Evolutionary conservation across 768 basidiomycete species (phyloP), one percentile per base, ranked within the genome.

Genomic region (Termitomyces sp.): DNA sequence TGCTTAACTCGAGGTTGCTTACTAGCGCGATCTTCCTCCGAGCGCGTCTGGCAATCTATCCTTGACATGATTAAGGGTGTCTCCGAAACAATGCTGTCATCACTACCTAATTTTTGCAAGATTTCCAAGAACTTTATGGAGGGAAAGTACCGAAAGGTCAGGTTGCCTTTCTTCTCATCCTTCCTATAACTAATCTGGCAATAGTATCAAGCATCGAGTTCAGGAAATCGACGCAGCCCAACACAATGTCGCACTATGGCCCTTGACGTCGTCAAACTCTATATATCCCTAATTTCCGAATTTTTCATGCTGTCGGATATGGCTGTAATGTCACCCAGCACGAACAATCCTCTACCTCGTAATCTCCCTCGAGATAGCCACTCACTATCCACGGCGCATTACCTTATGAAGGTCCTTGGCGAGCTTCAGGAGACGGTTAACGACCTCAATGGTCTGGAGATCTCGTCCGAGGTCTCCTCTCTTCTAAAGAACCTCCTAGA

Each of bases 71-170:
- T 94, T 48, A 95, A 93, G 75, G 86, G 80, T 62, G 69, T 94
- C n/a, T 94, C 92, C 4, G 95, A 98, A 68, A 83, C 83, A 40
- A 81, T 98, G 70, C 70, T 95, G 12, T 77, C 86, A n/a, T 82
- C 89, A 1, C 80, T 99, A 23, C 95, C 96, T 14, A 92, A 83
- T 64, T 98, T 98, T 73, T 96, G 94, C 93, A 89, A 86, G 67
- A 90, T 99, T 47, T 87, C 91, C 2, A 91, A 84, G 70, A 85
- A 83, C 23, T 96, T 95, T 66, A 85, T 95, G 74, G 95, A 97
- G 42, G 96, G 97, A 5, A 94, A 91, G 70, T 95, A 90, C 69
- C 89, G 86, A 69, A 93, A 87, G 81, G 95, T 95, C 54, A 73
- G 19, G 21, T 29, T 31, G 21, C 11, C 2, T 29, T 19, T 31